Percentiles rank a stretch among this genome's conserved stretches.
Evolutionary conservation across 192 early-diverging fungal genomes (phyloP).

Genomic region (Rhizophagus clarus): DNA sequence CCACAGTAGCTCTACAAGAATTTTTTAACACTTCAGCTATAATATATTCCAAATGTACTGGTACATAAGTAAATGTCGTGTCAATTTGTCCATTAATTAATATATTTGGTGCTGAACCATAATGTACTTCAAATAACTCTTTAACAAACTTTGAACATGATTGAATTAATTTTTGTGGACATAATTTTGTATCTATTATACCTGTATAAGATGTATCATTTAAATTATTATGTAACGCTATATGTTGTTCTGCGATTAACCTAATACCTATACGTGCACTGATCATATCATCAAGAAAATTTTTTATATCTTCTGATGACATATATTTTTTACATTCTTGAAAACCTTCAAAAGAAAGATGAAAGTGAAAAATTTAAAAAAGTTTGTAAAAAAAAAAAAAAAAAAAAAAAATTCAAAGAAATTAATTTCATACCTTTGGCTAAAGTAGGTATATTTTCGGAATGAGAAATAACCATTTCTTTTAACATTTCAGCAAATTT

Average conservation of each 20-base stretch:
- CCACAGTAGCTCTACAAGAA: constrained; percentile 84
- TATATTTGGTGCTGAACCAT: constrained; percentile 76
- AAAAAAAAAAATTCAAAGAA: constrained; percentile 7
- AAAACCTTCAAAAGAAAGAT: constrained; percentile 58
- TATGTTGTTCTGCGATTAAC: constrained; percentile 89
- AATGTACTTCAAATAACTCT: constrained; percentile 91
- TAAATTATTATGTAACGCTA: constrained; percentile 67
- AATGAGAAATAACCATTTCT: constrained; percentile 73
- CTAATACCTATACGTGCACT: constrained; percentile 88
- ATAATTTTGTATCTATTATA: constrained; percentile 78
- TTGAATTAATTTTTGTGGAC: constrained; percentile 67
- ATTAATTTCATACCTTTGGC: constrained; percentile 63
- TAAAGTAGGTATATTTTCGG: constrained; percentile 88
- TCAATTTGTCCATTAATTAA: constrained; percentile 68
- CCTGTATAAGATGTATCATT: constrained; percentile 62
- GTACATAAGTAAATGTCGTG: constrained; percentile 77
- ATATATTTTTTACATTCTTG: constrained; percentile 90
- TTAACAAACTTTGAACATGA: constrained; percentile 73
- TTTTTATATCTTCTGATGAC: constrained; percentile 62
- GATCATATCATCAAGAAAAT: constrained; percentile 88
- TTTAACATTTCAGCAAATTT: constrained; percentile 73
- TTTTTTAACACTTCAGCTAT: constrained; percentile 91
- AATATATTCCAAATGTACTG: constrained; percentile 94
- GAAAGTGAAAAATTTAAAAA: too few species aligned
- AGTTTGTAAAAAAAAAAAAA: neutral